Evolutionary conservation across 169 alveolate genomes (phyloP).

Genomic region (Condylostoma magnum): DNA sequence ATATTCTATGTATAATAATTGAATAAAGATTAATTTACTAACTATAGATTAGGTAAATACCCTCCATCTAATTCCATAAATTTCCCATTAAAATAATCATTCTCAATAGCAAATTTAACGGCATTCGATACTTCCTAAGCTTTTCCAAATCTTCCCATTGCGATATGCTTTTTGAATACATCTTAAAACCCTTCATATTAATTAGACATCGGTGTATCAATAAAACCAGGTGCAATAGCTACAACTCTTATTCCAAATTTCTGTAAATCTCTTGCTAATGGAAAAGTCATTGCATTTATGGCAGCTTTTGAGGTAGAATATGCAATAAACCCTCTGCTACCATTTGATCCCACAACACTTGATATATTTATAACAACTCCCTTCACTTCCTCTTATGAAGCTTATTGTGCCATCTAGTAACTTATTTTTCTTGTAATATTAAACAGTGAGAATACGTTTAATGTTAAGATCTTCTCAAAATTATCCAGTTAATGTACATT

Average conservation of each 20-base stretch:
- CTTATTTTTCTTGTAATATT: constrained; percentile 62
- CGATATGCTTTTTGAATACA: constrained; percentile 46
- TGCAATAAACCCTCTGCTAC: constrained; percentile 68
- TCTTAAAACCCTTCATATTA: constrained; percentile 32
- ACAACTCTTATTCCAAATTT: constrained; percentile 69
- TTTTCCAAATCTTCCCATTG: constrained; percentile 66
- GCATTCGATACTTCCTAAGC: constrained; percentile 73
- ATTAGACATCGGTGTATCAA: constrained; percentile 66
- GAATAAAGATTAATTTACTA: too few relatives aligned
- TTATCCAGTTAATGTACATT: constrained; percentile 12
- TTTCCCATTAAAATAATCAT: constrained; percentile 63
- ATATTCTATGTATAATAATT: too few relatives aligned
- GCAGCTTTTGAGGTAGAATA: constrained; percentile 80
- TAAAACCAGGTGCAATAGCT: constrained; percentile 77
- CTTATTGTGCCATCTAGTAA: constrained; percentile 40
- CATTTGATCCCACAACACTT: constrained; percentile 78
- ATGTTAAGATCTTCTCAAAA: constrained; percentile 39
- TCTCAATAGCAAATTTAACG: constrained; percentile 46
- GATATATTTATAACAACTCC: constrained; percentile 75
- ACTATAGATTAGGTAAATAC: too few relatives aligned
- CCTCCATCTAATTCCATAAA: constrained; percentile 77
- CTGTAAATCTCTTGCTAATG: constrained; percentile 83
- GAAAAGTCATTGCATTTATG: constrained; percentile 55
- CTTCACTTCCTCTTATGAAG: constrained; percentile 40
- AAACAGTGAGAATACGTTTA: constrained; percentile 69